Evolutionary conservation across 805 yeast genomes (phyloP).

Genomic region (Candida germanica): DNA sequence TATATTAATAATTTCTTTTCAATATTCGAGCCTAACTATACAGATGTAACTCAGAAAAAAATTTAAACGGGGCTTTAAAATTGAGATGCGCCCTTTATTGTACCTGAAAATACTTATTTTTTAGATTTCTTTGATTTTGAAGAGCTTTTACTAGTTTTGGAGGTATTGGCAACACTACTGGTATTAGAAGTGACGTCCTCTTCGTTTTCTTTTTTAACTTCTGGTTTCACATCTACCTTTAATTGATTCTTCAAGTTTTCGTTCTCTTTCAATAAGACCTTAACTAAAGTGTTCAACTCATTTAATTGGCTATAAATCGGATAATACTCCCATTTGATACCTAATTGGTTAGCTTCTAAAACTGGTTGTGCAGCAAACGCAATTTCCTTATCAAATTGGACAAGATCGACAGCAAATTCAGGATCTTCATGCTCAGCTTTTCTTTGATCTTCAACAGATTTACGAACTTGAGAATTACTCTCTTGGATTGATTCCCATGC

Average conservation of each 20-base stretch:
- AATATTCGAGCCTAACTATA: neutral
- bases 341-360: slow-evolving; percentile 48
- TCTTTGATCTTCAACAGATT: slow-evolving; percentile 46
- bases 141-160: neutral
- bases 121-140: neutral
- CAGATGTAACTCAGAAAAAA: no score
- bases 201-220: slow-evolving; percentile 1
- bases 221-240: slow-evolving; percentile 1
- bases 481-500: slow-evolving; percentile 39
- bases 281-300: slow-evolving; percentile 37
- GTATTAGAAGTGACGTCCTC: neutral
- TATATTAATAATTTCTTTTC: neutral
- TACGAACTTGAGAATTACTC: slow-evolving; percentile 35
- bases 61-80: no score
- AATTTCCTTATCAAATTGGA: slow-evolving; percentile 50
- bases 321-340: slow-evolving; percentile 64
- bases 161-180: neutral
- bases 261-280: slow-evolving; percentile 6
- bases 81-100: no score
- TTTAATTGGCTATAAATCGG: slow-evolving; percentile 53
- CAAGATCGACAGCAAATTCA: slow-evolving; percentile 51
- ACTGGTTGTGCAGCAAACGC: slow-evolving; percentile 57
- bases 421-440: slow-evolving; percentile 70
- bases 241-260: slow-evolving; percentile 1
- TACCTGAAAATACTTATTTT: no score